Conservation (phyloP, 345 rosid species). For the Citrus unshiu region DNA sequence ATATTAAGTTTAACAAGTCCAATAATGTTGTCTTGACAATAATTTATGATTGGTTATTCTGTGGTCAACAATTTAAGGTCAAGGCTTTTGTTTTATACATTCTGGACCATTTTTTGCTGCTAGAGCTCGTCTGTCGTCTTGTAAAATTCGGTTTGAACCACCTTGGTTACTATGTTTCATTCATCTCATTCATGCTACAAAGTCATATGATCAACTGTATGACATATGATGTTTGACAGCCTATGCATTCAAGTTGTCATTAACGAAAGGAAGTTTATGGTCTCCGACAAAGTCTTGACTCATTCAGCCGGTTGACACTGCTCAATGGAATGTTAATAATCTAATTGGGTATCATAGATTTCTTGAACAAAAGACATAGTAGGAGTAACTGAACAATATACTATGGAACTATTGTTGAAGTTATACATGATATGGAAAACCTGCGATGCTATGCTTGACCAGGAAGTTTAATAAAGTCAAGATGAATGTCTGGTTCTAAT, state of each 20-base stretch:
- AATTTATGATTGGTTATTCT: background rate
- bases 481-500: background rate
- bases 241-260: background rate
- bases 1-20: background rate
- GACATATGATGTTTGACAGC: background rate
- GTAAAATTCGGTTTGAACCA: background rate
- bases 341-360: background rate
- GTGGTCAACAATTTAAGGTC: background rate
- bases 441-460: background rate
- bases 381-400: background rate
- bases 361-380: background rate
- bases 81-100: background rate
- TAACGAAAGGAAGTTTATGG: background rate
- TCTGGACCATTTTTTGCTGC: background rate
- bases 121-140: background rate
- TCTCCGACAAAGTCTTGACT: background rate
- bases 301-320: background rate
- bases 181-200: background rate
- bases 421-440: background rate
- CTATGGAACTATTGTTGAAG: background rate
- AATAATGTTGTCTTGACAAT: background rate
- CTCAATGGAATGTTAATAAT: background rate
- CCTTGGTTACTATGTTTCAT: background rate
- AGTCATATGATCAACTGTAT: background rate
- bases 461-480: background rate